phyloP scores from a whole-genome alignment of 169 alveolate species.

The Cryptosporidium viatorum region DNA sequence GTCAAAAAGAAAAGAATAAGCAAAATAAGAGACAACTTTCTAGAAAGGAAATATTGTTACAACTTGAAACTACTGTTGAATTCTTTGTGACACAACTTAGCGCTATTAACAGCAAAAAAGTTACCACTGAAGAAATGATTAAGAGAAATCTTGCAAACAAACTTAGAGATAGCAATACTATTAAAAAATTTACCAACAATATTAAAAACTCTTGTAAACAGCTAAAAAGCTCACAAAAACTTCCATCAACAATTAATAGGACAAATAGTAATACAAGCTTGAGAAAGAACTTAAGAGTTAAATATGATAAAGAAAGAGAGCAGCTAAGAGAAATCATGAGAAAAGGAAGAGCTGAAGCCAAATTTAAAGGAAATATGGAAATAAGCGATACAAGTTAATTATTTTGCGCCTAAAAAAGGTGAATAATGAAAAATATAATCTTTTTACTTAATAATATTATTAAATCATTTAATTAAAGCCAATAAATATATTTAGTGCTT shows the following conservation, averaged over 20 bases:
- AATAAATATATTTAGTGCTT: not conserved
- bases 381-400: not conserved
- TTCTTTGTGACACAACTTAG: conserved; percentile 61
- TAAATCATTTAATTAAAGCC: not conserved
- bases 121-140: conserved; percentile 47
- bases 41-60: conserved; percentile 40
- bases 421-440: not conserved
- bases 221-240: not conserved
- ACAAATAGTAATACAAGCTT: conserved; percentile 9
- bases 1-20: not conserved
- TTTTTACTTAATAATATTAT: not conserved
- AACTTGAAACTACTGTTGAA: conserved; percentile 40
- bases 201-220: conserved; percentile 9
- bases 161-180: not conserved
- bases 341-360: conserved; percentile 51
- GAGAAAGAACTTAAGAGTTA: not conserved
- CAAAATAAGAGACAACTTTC: not conserved
- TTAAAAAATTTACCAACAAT: not conserved
- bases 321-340: conserved; percentile 46
- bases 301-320: conserved; percentile 58
- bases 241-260: not conserved
- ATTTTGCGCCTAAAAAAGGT: conserved; percentile 18
- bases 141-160: conserved; percentile 21
- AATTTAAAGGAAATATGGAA: not conserved
- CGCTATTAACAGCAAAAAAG: conserved; percentile 51